phyloP scores from a whole-genome alignment of 441 rosid genomes.

The Pelargonium cotyledonis region DNA sequence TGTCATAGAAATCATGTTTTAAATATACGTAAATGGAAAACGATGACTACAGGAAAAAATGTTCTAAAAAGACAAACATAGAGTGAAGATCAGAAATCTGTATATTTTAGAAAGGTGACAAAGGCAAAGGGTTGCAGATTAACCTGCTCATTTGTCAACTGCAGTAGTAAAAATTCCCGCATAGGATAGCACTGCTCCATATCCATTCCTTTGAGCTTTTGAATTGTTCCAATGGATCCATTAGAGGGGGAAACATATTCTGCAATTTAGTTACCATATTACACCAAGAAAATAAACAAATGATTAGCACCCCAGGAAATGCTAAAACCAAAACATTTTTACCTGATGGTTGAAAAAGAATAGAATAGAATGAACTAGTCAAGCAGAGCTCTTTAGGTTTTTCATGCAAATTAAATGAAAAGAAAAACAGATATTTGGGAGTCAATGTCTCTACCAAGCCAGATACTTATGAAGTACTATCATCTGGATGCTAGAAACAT shows the following conservation, averaged over 20 bases:
- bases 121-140: slow-evolving; percentile 14
- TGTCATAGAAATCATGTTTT: not conserved
- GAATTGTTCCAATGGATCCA: slow-evolving; percentile 47
- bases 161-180: slow-evolving; percentile 60
- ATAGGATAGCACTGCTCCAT: slow-evolving; percentile 73
- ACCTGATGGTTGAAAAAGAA: not conserved
- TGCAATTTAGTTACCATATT: slow-evolving; percentile 11
- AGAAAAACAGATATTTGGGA: not conserved
- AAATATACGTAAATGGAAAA: not conserved
- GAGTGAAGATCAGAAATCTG: not conserved
- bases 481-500: not conserved
- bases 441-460: not conserved
- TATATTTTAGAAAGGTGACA: slow-evolving; percentile 2
- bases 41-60: not conserved
- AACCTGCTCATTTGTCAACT: slow-evolving; percentile 88
- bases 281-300: not conserved
- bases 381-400: not conserved
- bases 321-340: not conserved
- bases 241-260: slow-evolving; percentile 41
- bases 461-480: not conserved
- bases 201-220: slow-evolving; percentile 39
- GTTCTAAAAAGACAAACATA: not conserved
- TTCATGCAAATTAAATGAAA: not conserved
- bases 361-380: not conserved
- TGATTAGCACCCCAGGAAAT: not conserved